These are phyloP conservation scores for Phalaenopsis aphrodite DNA, from an alignment of 106 monocot genomes.

Conservation along the genomic window DNA sequence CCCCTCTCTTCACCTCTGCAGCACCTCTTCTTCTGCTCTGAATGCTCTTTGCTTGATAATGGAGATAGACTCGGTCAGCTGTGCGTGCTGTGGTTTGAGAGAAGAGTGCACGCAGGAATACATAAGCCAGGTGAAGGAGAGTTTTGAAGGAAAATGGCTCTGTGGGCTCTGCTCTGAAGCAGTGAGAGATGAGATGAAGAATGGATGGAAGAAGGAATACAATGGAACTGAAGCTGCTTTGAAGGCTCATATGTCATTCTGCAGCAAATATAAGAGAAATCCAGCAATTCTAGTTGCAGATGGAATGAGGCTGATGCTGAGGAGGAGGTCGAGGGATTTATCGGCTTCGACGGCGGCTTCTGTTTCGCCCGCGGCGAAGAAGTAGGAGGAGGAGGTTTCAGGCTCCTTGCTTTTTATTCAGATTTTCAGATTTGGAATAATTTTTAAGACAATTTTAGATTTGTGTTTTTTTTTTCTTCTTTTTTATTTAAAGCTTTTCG, in stretches of 20 bases:
- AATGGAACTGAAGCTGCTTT: slow-evolving; percentile 32
- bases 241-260: slow-evolving; percentile 43
- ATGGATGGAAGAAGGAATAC: slow-evolving; percentile 10
- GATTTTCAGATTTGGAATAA: not conserved
- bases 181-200: slow-evolving; percentile 63
- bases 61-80: slow-evolving; percentile 13
- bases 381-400: not conserved
- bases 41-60: not conserved
- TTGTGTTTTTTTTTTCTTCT: not conserved
- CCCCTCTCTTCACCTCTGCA: not conserved
- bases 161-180: slow-evolving; percentile 84
- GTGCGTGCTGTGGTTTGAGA: slow-evolving; percentile 55
- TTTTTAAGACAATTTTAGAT: not conserved
- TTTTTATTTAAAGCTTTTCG: not conserved
- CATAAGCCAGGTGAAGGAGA: slow-evolving; percentile 38
- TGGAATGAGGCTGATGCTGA: slow-evolving; percentile 50
- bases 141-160: slow-evolving; percentile 57
- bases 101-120: slow-evolving; percentile 84
- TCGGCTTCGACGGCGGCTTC: not conserved
- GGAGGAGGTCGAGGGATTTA: slow-evolving; percentile 23
- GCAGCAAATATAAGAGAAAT: slow-evolving; percentile 48
- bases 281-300: slow-evolving; percentile 40
- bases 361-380: not conserved
- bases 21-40: not conserved
- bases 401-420: not conserved